phyloP scores from a whole-genome alignment of 129 eudicot genomes.

The Centaurea solstitialis region DNA sequence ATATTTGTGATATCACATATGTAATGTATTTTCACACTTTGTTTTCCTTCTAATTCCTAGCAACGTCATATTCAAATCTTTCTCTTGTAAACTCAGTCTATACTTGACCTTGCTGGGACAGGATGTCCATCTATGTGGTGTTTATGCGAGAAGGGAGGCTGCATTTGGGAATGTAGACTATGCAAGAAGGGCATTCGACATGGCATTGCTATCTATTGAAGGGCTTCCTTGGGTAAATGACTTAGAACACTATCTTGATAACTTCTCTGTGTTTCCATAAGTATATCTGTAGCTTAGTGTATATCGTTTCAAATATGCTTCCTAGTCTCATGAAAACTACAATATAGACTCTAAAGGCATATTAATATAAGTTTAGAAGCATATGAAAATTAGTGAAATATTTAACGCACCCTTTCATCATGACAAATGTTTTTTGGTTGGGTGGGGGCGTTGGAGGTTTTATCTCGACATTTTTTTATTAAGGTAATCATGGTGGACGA shows the following conservation, averaged over 20 bases:
- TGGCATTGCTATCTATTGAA: constrained; percentile 83
- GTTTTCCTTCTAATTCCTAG: not conserved
- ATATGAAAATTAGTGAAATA: not conserved
- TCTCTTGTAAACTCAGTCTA: not conserved
- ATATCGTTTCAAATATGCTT: not conserved
- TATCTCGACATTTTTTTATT: not conserved
- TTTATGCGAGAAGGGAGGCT: constrained; percentile 95
- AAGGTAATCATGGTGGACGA: not conserved
- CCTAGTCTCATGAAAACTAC: not conserved
- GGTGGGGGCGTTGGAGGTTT: not conserved
- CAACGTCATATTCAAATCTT: not conserved
- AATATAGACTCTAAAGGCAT: not conserved
- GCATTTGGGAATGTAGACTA: constrained; percentile 74
- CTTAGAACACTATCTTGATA: not conserved
- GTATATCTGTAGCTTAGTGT: not conserved
- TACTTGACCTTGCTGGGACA: constrained; percentile 21
- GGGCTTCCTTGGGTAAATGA: constrained; percentile 63
- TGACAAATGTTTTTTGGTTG: not conserved
- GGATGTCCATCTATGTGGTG: constrained; percentile 94
- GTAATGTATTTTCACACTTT: not conserved
- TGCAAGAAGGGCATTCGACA: constrained; percentile 92
- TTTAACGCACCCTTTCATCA: constrained; percentile 4
- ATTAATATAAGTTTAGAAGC: not conserved
- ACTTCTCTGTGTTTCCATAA: not conserved
- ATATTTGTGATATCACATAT: not conserved